Evolutionary conservation across 306 rosid genomes (phyloP).

Genomic region (Senna siamea): DNA sequence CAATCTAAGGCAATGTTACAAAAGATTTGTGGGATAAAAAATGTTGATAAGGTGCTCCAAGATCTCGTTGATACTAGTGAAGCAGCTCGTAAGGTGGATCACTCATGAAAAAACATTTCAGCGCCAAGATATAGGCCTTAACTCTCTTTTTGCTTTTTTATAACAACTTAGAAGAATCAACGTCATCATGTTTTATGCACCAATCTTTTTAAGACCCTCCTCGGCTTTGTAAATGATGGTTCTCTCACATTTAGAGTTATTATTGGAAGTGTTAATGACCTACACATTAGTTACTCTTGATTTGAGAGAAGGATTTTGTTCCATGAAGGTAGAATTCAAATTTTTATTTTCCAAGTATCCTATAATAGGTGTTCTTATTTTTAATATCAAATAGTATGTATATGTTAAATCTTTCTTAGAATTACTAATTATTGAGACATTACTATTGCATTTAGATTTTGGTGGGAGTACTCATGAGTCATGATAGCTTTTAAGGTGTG

Average conservation of each 20-base stretch:
- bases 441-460: conserved; percentile 22
- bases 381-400: neutral
- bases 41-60: no score
- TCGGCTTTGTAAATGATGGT: conserved; percentile 32
- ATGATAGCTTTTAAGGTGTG: conserved; percentile 44
- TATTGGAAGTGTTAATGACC: conserved; percentile 25
- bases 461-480: conserved; percentile 20
- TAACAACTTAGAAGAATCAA: conserved; percentile 27
- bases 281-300: conserved; percentile 33
- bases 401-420: neutral
- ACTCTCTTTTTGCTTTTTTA: no score
- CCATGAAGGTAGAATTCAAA: conserved; percentile 33
- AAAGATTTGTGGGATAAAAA: no score
- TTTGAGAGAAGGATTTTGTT: conserved; percentile 32
- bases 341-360: conserved; percentile 35
- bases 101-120: no score
- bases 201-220: conserved; percentile 26
- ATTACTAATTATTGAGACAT: neutral
- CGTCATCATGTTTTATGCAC: conserved; percentile 34
- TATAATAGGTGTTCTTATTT: no score
- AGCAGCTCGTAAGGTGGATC: no score
- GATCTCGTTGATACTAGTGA: no score
- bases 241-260: conserved; percentile 26
- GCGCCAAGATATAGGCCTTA: no score
- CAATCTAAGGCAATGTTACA: conserved; percentile 18